Evolutionary conservation across 2,329 filamentous ascomycete genomes (phyloP), one percentile per base, ranked within the genome.

Genomic region (Fusarium sp.): DNA sequence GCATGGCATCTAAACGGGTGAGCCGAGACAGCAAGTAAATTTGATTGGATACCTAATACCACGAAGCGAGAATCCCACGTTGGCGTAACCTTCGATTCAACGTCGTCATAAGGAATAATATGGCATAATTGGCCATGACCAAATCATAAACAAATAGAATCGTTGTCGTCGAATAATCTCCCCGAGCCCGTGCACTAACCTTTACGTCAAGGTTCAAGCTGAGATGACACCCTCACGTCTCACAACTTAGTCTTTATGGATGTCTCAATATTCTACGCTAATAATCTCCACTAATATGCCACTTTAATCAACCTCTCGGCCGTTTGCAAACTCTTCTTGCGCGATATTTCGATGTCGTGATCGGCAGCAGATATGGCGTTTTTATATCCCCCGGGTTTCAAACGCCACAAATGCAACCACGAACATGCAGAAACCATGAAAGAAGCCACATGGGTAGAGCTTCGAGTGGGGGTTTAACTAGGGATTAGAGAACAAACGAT

Each of bases 281-380:
- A 43, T 26, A 24, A 58, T 54, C 46, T 63, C 62, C 69, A 57
- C 65, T 71, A 42, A 34, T 43, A 46, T 13, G 49, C 65, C 72
- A 73, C 72, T 73, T 65, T 60, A 58, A 70, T 55, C 31, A 28
- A n/a, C 26, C 26, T 36, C 17, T 57, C 44, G 38, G 53, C 53
- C 45, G 56, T 66, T 62, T 62, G 53, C 65, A 58, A 59, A 61
- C 57, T 54, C 62, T 68, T 40, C 19, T 38, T 28, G 46, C 34
- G 40, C 15, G 43, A 44, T 51, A 45, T 44, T 62, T 51, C 62
- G 50, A 75, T 75, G 73, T 75, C 73, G 73, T 70, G 69, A 75
- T 75, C 56, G 56, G 60, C 63, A 47, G 43, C 64, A 38, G 24
- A 34, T 45, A 75, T 75, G 67, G 71, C 69, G 71, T 64, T 59